phyloP scores from a whole-genome alignment of 768 basidiomycete species.

The Amanita inopinata region DNA sequence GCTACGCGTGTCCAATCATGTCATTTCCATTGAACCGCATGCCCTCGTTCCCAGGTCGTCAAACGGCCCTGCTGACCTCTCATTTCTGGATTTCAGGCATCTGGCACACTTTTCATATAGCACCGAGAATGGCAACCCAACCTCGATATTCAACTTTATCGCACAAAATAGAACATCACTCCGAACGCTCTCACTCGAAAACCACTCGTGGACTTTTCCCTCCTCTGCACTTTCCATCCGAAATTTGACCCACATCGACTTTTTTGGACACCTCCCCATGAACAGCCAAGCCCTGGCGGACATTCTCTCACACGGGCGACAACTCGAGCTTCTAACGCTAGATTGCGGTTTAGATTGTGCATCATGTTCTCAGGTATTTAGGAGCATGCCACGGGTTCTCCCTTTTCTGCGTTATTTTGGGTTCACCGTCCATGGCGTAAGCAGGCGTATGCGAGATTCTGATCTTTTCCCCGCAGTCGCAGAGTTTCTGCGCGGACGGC shows the following conservation, averaged over 20 bases:
- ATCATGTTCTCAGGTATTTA: conserved; percentile 39
- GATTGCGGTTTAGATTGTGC: conserved; percentile 44
- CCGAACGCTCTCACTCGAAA: conserved; percentile 45
- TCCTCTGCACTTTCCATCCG: conserved; percentile 42
- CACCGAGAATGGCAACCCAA: conserved; percentile 31
- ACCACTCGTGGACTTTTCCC: conserved; percentile 49
- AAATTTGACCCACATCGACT: conserved; percentile 55
- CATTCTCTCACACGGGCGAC: conserved; percentile 49
- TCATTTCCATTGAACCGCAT: background rate
- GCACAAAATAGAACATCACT: conserved; percentile 42
- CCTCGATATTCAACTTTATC: conserved; percentile 36
- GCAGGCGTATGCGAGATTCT: conserved; percentile 37
- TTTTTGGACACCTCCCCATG: conserved; percentile 44
- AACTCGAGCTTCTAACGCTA: conserved; percentile 53
- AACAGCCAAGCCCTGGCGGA: conserved; percentile 45
- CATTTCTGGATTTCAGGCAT: conserved; percentile 40
- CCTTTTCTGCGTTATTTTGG: conserved; percentile 62
- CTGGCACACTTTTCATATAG: conserved; percentile 51
- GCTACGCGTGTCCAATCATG: background rate
- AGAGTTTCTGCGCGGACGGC: conserved; percentile 52
- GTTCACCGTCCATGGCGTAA: conserved; percentile 36
- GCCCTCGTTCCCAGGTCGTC: conserved; percentile 25
- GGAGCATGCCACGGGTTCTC: conserved; percentile 28
- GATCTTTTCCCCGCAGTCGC: conserved; percentile 64
- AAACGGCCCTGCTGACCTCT: conserved; percentile 34